Base-by-base conservation (phyloP, 1,284 basidiomycete genomes). In the Ceratobasidium sp. region DNA sequence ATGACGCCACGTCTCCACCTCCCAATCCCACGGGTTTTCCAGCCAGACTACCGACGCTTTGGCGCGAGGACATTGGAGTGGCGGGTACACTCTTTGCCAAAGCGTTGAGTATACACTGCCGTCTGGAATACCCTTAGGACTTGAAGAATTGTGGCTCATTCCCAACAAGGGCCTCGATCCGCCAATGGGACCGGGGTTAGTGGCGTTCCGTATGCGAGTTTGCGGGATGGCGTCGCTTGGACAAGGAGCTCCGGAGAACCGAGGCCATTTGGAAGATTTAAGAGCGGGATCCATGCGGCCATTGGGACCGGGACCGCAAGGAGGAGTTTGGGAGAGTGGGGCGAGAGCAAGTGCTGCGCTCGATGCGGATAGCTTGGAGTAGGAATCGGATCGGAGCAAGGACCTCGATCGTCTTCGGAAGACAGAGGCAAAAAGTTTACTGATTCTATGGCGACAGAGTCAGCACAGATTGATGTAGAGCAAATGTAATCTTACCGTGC, bases 291-390 rank as follows among this genome's bases (percentile, higher is more conserved):
- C 88, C 71, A 86, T 81, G 34, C 83, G 83, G 72, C 90, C 87
- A 53, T 81, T 80, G 23, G 85, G 81, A 75, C 87, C 88, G 57
- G 87, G 86, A 71, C 83, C 82, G 52, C 90, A 88, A 57, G 90
- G 88, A 28, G 91, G 89, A 18, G 90, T 91, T 79, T 94, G 93
- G 3, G 93, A 91, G 45, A 94, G 85, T 46, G 95, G 92, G 8
- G 96, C 96, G 48, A 97, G 86, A 80, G 98, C 96, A 76, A 98
- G 83, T 36, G 96, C 96, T 30, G 93, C 94, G 23, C 95, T 96
- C 10, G 93, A 91, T n/a, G 92, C 89, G 0, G 94, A 93, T 62
- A 95, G 85, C 88, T 94, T 76, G 77, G 41, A 65, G 23, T 53
- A 34, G 26, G 26, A 70, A 32, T 61, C 36, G 1, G 52, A 62